A percentile compares a stretch with the other conserved stretches of the same genome.
Conservation (phyloP, 805 yeast species). For the Wickerhamomyces silvicola region DNA sequence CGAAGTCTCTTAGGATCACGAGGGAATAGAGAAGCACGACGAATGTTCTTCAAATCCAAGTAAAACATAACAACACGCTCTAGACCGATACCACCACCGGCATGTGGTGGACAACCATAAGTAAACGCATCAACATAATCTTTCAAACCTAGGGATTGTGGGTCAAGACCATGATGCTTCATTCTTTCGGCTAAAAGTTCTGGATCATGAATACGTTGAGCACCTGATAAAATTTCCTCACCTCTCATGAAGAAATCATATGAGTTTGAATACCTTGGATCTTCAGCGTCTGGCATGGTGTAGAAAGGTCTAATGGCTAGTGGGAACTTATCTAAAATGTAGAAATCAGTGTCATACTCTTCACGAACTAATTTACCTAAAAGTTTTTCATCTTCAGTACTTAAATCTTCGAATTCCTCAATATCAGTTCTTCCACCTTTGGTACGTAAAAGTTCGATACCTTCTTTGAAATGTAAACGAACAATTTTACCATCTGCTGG, state of each 20-base stretch:
- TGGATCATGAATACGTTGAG: slow-evolving; percentile 97
- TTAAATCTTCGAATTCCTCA: slow-evolving; percentile 76
- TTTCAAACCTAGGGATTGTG: slow-evolving; percentile 71
- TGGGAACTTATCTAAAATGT: slow-evolving; percentile 97
- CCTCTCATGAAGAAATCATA: slow-evolving; percentile 99
- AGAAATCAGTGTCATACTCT: slow-evolving; percentile 95
- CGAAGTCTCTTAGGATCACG: slow-evolving; percentile 94
- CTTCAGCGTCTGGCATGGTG: slow-evolving; percentile 96
- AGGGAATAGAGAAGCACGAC: slow-evolving; percentile 99
- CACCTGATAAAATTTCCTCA: slow-evolving; percentile 98
- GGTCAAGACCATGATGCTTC: slow-evolving; percentile 76
- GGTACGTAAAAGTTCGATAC: slow-evolving; percentile 76
- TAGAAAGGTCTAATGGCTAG: slow-evolving; percentile 95
- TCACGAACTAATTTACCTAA: slow-evolving; percentile 89
- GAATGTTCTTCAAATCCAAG: slow-evolving; percentile 92
- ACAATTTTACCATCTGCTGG: slow-evolving; percentile 95
- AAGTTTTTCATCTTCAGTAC: slow-evolving; percentile 91
- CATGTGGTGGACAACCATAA: slow-evolving; percentile 97
- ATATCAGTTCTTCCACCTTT: slow-evolving; percentile 78
- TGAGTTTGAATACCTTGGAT: slow-evolving; percentile 91
- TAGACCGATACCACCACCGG: slow-evolving; percentile 99
- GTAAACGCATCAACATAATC: slow-evolving; percentile 91
- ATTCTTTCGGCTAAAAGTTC: slow-evolving; percentile 76
- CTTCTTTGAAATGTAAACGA: slow-evolving; percentile 83
- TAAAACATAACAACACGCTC: slow-evolving; percentile 99